Evolutionary conservation across 163 green algal species (phyloP), one percentile per base, ranked within the genome.

Genomic region (Chlamydomonas reinhardtii): DNA sequence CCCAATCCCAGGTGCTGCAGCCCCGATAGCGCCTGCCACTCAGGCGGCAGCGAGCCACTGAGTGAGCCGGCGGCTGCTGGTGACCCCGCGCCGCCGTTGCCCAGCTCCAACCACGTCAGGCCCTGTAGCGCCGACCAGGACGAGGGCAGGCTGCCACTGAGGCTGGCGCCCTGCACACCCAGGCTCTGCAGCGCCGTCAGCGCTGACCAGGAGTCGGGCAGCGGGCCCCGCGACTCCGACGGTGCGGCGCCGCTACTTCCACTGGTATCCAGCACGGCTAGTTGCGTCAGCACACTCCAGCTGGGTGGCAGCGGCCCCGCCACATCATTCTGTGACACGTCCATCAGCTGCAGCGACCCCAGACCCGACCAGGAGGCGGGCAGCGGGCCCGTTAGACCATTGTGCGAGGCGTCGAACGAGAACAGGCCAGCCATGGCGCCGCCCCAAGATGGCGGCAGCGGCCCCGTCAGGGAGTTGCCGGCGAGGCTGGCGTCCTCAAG

Each of bases 341-440:
- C 48, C 48, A 56, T 9, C 48, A 56, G 48, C 48, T 56, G 48
- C 48, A 56, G 48, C 48, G 48, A 17, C 12, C 65, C 43, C 64
- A 83, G 75, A 3, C 35, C 35, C 14, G 75, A 83, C 75, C 75
- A 83, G 35, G 61, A 12, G 19, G 75, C 25, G 11, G 75, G 75
- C 24, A 83, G 75, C 22, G 24, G 29, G 75, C 75, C 75, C 6
- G 61, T 83, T 0, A 83, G 71, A 37, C 59, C 24, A 37, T 37
- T 37, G 25, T 20, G 19, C 12, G 20, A 11, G 14, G 20, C 20
- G 2, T 17, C 37, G 8, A 34, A 43, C 11, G 70, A 56, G 48
- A 56, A 56, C 48, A 56, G 48, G 48, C 19, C 19, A 14, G 11
- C 48, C 48, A 56, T 17, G 11, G 48, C 9, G 14, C 48, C 9